Evolutionary conservation across 306 rosid genomes (phyloP).

Genomic region (Prunus mongolica): DNA sequence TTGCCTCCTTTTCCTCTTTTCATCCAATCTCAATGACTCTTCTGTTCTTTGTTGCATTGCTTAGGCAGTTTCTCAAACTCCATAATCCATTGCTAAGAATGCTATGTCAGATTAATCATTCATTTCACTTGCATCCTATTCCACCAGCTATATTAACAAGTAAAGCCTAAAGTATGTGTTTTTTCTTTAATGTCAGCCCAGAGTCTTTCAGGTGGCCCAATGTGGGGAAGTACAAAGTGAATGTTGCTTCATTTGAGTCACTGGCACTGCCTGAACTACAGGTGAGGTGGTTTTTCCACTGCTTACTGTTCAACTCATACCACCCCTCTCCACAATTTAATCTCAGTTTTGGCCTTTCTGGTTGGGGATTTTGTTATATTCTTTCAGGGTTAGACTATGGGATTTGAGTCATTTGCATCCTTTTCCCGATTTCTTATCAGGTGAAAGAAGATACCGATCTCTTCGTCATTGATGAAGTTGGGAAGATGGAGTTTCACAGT

Average conservation of each 20-base stretch:
- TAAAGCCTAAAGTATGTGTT: constrained; percentile 6
- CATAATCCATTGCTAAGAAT: not conserved
- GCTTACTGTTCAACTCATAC: not conserved
- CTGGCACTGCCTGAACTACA: constrained; percentile 76
- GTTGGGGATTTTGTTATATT: not conserved
- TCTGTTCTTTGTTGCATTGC: no score
- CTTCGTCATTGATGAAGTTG: constrained; percentile 79
- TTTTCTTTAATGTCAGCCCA: constrained; percentile 38
- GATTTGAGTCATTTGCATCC: not conserved
- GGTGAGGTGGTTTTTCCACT: constrained; percentile 31
- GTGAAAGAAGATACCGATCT: constrained; percentile 68
- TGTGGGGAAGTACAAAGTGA: constrained; percentile 80
- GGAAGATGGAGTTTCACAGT: constrained; percentile 86
- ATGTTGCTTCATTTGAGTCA: constrained; percentile 68
- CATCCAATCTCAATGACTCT: not conserved
- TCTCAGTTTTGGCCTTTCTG: not conserved
- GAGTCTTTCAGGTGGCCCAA: constrained; percentile 72
- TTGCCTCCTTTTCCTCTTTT: not conserved
- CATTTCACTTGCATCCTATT: not conserved
- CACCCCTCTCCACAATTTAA: not conserved
- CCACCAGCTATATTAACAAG: not conserved
- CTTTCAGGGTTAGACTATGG: not conserved
- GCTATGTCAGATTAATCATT: not conserved
- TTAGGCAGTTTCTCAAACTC: not conserved
- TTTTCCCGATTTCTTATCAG: constrained; percentile 27